A percentile compares a stretch with the other conserved stretches of the same genome.
phyloP scores from a whole-genome alignment of 768 basidiomycete species.

The Psilocybe sp. region DNA sequence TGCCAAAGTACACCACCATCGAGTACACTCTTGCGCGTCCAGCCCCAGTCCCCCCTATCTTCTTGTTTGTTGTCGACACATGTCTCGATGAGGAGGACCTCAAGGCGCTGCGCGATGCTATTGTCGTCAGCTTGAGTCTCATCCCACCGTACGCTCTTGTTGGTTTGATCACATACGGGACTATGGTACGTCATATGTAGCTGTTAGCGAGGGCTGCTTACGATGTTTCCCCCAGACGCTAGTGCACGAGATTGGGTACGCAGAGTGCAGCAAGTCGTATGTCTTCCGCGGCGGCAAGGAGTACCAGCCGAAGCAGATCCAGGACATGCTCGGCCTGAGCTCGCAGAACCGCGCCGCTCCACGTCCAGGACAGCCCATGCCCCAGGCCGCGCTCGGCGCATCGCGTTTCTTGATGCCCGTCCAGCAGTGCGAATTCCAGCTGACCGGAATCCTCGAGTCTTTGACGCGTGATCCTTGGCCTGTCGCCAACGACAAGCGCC shows the following conservation, averaged over 20 bases:
- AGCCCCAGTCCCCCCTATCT: conserved; percentile 90
- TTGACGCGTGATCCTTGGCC: conserved; percentile 95
- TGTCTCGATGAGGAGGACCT: conserved; percentile 95
- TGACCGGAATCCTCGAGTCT: conserved; percentile 88
- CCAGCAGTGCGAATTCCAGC: conserved; percentile 91
- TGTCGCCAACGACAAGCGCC: conserved; percentile 90
- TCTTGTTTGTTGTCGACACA: conserved; percentile 96
- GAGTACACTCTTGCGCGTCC: conserved; percentile 97
- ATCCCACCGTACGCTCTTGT: conserved; percentile 94
- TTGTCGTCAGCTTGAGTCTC: conserved; percentile 90
- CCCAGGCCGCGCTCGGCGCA: conserved; percentile 78
- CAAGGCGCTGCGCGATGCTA: conserved; percentile 91
- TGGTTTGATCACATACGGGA: conserved; percentile 94
- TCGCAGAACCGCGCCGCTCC: conserved; percentile 80
- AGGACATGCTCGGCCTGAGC: conserved; percentile 93
- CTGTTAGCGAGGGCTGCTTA: background rate
- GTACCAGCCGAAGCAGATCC: conserved; percentile 93
- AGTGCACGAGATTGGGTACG: conserved; percentile 97
- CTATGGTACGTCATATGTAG: conserved; percentile 66
- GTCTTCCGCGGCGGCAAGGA: conserved; percentile 99
- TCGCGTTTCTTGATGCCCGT: conserved; percentile 91
- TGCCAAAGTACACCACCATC: conserved; percentile 98
- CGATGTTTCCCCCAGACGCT: conserved; percentile 60
- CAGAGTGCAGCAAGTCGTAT: conserved; percentile 95
- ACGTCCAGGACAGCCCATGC: conserved; percentile 80